Evolutionary conservation across 768 basidiomycete genomes (phyloP).

Genomic region (Daedaleopsis nitida): DNA sequence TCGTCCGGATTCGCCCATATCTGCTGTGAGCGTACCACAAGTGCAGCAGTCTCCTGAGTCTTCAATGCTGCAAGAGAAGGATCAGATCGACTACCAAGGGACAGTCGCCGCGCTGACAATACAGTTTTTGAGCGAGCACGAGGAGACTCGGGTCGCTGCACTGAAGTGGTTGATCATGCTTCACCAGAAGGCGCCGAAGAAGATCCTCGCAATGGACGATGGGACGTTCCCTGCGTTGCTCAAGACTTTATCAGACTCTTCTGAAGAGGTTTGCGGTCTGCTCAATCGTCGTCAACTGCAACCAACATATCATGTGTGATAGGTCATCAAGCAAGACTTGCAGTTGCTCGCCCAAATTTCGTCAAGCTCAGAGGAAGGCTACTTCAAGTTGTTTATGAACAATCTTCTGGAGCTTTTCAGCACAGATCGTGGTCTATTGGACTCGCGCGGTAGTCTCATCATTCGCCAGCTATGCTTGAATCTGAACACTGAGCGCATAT

Average conservation of each 20-base stretch:
- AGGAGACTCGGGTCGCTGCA: slow-evolving; percentile 94
- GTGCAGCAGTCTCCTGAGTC: slow-evolving; percentile 28
- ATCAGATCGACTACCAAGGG: slow-evolving; percentile 88
- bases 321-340: slow-evolving; percentile 96
- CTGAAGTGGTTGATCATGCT: slow-evolving; percentile 98
- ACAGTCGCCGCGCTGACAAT: slow-evolving; percentile 92
- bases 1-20: slow-evolving; percentile 36
- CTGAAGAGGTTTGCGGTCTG: slow-evolving; percentile 72
- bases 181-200: slow-evolving; percentile 96
- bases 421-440: slow-evolving; percentile 87
- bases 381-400: slow-evolving; percentile 95
- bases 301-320: neutral
- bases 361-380: slow-evolving; percentile 90
- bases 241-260: slow-evolving; percentile 94
- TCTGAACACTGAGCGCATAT: slow-evolving; percentile 94
- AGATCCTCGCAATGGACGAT: slow-evolving; percentile 96
- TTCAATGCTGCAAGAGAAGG: slow-evolving; percentile 49
- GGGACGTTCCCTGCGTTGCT: slow-evolving; percentile 95
- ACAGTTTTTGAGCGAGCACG: slow-evolving; percentile 94
- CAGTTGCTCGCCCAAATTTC: slow-evolving; percentile 97
- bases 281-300: neutral
- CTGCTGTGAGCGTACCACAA: slow-evolving; percentile 28
- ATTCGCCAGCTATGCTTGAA: slow-evolving; percentile 93
- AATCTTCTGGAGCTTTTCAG: slow-evolving; percentile 94
- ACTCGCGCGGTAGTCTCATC: slow-evolving; percentile 92